Percentiles rank a stretch among this genome's conserved stretches.
Evolutionary conservation across 805 yeast species (phyloP).

Genomic region (Pichia gijzeniarum): DNA sequence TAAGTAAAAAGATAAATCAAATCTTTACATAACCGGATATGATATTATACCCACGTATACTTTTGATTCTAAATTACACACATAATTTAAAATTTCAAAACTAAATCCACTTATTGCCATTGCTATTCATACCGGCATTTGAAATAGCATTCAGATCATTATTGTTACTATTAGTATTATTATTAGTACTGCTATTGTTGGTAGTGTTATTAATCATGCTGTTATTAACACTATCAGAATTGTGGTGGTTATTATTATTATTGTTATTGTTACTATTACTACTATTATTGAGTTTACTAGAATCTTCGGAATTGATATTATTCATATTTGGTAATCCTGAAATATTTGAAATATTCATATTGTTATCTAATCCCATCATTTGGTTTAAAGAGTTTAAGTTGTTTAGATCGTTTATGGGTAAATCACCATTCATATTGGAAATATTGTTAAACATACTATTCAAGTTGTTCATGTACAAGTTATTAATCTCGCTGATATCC

Average conservation of each 20-base stretch:
- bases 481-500: slow-evolving; percentile 6
- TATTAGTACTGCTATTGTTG: not conserved
- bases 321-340: not conserved
- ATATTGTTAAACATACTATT: not conserved
- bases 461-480: slow-evolving; percentile 4
- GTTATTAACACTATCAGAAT: not conserved
- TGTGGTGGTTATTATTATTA: not conserved
- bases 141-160: no score
- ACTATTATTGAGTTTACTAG: not conserved
- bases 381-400: not conserved
- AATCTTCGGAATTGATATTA: not conserved
- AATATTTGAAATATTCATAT: not conserved
- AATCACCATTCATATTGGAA: not conserved
- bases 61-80: no score
- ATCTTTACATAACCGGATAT: no score
- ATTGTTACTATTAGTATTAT: no score
- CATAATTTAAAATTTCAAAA: no score
- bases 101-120: no score
- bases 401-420: not conserved
- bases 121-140: no score
- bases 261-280: not conserved
- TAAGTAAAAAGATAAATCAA: no score
- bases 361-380: slow-evolving; percentile 2
- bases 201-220: no score
- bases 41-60: no score